phyloP scores from a whole-genome alignment of 176 grass and related monocot species.

The Tillandsia fasciculata region DNA sequence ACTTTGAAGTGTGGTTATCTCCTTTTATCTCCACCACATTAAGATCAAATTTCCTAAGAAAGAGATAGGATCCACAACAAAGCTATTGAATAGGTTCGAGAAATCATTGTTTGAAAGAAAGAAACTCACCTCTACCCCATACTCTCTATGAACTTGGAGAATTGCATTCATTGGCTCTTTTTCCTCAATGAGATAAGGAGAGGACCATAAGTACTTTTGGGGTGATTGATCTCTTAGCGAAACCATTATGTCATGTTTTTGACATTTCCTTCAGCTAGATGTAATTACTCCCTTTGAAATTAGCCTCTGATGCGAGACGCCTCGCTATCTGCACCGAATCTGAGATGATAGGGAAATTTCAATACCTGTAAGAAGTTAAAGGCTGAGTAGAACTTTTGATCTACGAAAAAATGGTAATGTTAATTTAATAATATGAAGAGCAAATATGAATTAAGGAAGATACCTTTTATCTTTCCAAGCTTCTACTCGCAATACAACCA shows the following conservation, averaged over 20 bases:
- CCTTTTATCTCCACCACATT: background rate
- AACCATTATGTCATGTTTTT: background rate
- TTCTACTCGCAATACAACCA: no score
- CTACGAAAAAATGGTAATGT: background rate
- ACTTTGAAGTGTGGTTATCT: background rate
- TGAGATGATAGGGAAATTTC: background rate
- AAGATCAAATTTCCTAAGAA: conserved; percentile 5
- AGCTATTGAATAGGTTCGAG: background rate
- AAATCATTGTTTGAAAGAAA: conserved; percentile 4
- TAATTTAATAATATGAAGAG: no score
- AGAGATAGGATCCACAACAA: background rate
- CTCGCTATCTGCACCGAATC: background rate
- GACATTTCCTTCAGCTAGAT: background rate
- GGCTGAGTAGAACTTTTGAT: background rate
- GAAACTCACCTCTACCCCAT: background rate
- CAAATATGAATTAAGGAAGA: no score
- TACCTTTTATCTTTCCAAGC: no score
- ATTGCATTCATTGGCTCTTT: background rate
- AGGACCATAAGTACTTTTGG: conserved; percentile 4
- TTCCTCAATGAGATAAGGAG: background rate
- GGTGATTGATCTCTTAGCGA: background rate
- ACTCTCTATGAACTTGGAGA: background rate
- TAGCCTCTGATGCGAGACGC: background rate
- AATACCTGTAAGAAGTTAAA: background rate
- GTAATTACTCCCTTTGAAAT: background rate